Conservation (phyloP, 176 grass and related monocot genomes). For the Oryza rufipogon region DNA sequence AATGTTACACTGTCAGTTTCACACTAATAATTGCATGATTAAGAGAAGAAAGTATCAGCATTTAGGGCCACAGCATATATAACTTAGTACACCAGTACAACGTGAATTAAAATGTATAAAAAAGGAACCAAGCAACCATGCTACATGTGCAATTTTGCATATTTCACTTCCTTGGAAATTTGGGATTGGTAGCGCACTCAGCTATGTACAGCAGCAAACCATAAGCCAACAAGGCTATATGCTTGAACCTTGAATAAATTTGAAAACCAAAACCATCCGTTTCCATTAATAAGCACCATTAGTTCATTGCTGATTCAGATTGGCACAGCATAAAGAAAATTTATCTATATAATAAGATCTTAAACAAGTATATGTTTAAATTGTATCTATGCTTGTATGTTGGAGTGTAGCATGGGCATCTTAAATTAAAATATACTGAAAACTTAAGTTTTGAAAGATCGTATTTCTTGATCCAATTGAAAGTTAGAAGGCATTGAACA, state of each 20-base stretch:
- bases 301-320: constrained; percentile 25
- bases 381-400: neutral
- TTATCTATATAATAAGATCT: neutral
- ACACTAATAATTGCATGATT: constrained; percentile 10
- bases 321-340: constrained; percentile 3
- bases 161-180: neutral
- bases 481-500: constrained; percentile 7
- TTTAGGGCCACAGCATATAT: neutral
- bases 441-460: neutral
- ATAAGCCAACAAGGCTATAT: constrained; percentile 9
- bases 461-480: neutral
- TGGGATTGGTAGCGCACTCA: neutral
- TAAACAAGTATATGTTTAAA: constrained; percentile 10
- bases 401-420: neutral
- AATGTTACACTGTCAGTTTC: neutral
- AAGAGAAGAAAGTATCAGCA: neutral
- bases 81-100: neutral
- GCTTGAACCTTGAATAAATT: constrained; percentile 1
- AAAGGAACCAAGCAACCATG: constrained; percentile 1
- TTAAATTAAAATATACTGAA: neutral
- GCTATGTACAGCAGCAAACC: neutral
- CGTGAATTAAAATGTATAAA: neutral
- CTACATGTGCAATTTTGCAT: neutral
- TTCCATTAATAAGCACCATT: constrained; percentile 17
- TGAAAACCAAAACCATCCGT: constrained; percentile 6